These are phyloP conservation scores for Paradendryphiella salina DNA, from an alignment of 2,329 filamentous ascomycete genomes.

Conservation along the genomic window DNA sequence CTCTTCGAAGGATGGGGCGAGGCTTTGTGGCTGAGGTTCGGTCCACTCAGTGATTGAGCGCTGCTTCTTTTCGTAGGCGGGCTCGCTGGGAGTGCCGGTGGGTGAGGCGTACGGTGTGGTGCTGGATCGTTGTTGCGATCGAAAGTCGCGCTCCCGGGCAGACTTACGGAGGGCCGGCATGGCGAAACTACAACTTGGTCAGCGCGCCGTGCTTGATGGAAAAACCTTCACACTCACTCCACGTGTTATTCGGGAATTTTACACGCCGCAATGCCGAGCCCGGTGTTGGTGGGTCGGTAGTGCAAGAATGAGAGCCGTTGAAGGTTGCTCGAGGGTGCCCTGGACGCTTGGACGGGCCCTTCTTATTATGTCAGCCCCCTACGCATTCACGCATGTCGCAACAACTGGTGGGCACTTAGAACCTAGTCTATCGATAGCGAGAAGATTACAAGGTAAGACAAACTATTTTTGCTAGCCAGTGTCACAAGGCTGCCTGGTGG, in stretches of 20 bases:
- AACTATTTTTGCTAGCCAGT: not conserved
- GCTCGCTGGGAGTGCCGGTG: conserved; percentile 35
- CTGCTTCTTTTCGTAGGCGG: conserved; percentile 43
- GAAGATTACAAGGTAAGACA: not conserved
- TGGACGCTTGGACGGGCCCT: conserved; percentile 23
- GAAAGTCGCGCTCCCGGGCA: conserved; percentile 32
- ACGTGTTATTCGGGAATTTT: conserved; percentile 35
- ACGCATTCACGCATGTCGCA: conserved; percentile 18
- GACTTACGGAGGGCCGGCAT: conserved; percentile 47
- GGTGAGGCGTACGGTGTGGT: conserved; percentile 44
- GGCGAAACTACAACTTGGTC: conserved; percentile 40
- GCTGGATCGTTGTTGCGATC: conserved; percentile 35
- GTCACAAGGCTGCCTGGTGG: not conserved
- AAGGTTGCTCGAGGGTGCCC: conserved; percentile 29
- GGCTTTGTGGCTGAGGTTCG: conserved; percentile 59
- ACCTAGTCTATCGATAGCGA: not conserved
- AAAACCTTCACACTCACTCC: conserved; percentile 33
- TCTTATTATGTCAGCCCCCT: conserved; percentile 26
- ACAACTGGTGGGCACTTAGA: conserved; percentile 1
- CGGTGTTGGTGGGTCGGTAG: conserved; percentile 35
- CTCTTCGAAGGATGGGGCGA: conserved; percentile 74
- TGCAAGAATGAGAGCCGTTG: conserved; percentile 25
- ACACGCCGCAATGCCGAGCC: conserved; percentile 34
- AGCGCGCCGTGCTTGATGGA: conserved; percentile 30
- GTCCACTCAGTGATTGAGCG: conserved; percentile 55